Evolutionary conservation across 345 rosid species (phyloP), one percentile per base, ranked within the genome.

Genomic region (Passiflora organensis): DNA sequence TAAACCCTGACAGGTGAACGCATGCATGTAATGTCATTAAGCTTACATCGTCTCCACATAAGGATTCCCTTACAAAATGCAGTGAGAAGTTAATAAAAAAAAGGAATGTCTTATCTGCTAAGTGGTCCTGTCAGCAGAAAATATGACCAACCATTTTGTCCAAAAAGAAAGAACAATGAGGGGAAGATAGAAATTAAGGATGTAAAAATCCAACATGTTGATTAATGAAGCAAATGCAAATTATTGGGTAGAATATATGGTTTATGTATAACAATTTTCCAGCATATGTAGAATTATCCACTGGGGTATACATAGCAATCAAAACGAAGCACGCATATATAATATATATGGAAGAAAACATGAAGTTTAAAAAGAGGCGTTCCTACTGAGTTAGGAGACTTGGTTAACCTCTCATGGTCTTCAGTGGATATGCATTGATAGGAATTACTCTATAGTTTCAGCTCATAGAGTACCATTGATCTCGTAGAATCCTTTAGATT

Each of bases 401-500:
- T 39, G 3, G 34, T 28, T 28, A 28, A 28, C 34, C 34, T 28
- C 34, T 28, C 34, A 28, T 28, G 34, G 8, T 28, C 34, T 28
- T 28, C 34, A 28, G 34, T 28, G 8, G 34, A 44, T 53, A 38
- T 48, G 20, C 37, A 53, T 32, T 15, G 32, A 58, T 57, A 22
- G 18, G 15, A 43, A 36, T n/a, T 32, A 17, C n/a, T 50, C 32
- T 22, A 60, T 32, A 46, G 11, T 9, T 34, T 5, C 36, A 25
- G 23, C 32, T 20, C 66, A 67, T 44, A 48, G 39, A 55, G 36
- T 32, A 4, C 51, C 51, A 10, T 51, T 60, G 56, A 51, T 64
- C 34, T 34, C 54, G 77, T 71, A 83, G 64, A 76, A 83, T 22
- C 73, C 89, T 76, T 77, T 82, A 55, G 94, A 76, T 61, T 85